A percentile compares a stretch with the other conserved stretches of the same genome.
These are phyloP conservation scores for Diutina siamensis DNA, from an alignment of 1,139 yeast species.

Conservation along the genomic window DNA sequence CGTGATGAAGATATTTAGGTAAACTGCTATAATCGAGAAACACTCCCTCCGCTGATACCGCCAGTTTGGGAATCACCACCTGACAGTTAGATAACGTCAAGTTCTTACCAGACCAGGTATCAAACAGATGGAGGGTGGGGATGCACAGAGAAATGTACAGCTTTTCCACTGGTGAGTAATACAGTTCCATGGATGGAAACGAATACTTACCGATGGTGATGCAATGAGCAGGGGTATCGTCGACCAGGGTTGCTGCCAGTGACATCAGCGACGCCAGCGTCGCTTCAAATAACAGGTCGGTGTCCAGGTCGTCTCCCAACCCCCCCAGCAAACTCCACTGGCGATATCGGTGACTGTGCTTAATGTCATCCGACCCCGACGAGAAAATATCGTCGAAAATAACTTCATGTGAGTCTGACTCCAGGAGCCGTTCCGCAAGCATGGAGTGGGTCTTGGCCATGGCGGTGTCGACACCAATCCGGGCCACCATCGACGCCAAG, in stretches of 20 bases:
- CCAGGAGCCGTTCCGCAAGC: not conserved
- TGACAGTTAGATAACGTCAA: slow-evolving; percentile 22
- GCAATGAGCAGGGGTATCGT: not conserved
- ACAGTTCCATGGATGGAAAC: slow-evolving; percentile 17
- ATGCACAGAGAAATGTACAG: slow-evolving; percentile 29
- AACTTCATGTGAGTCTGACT: not conserved
- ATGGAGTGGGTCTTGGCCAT: not conserved
- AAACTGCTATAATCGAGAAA: slow-evolving; percentile 14
- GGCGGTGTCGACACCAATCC: not conserved
- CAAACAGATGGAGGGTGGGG: slow-evolving; percentile 29
- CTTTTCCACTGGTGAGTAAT: slow-evolving; percentile 21
- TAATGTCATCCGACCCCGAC: not conserved
- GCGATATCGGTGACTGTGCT: not conserved
- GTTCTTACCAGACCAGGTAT: slow-evolving; percentile 25
- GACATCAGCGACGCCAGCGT: not conserved
- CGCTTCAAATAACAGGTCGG: not conserved
- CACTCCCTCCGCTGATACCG: slow-evolving; percentile 8
- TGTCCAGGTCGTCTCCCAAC: not conserved
- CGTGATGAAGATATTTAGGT: not conserved
- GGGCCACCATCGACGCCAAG: not conserved
- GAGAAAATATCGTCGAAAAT: not conserved
- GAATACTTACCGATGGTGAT: slow-evolving; percentile 13
- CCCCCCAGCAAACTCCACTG: not conserved
- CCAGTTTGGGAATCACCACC: not conserved
- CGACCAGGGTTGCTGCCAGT: not conserved